Evolutionary conservation across 1,284 basidiomycete genomes (phyloP).

Genomic region (Phlebopus sp.): DNA sequence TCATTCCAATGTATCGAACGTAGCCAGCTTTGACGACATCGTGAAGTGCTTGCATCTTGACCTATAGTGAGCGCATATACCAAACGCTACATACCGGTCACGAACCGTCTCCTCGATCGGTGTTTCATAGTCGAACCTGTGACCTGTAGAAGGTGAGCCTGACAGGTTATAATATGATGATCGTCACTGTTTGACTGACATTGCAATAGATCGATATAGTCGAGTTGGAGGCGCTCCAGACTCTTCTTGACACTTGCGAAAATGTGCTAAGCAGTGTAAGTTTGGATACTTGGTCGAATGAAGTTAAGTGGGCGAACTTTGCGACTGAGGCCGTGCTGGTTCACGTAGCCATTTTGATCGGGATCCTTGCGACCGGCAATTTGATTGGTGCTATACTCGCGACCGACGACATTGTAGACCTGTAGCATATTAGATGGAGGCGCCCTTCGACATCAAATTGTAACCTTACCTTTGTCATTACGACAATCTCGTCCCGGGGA

Average conservation of each 20-base stretch:
- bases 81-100: background rate
- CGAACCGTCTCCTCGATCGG: conserved; percentile 34
- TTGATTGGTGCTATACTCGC: conserved; percentile 22
- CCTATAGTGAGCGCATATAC: background rate
- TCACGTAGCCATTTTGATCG: conserved; percentile 53
- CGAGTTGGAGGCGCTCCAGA: conserved; percentile 61
- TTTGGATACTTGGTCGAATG: background rate
- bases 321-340: conserved; percentile 53
- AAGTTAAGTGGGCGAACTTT: conserved; percentile 35
- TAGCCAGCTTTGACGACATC: conserved; percentile 55
- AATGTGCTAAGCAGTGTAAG: conserved; percentile 46
- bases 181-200: conserved; percentile 30
- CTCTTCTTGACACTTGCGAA: conserved; percentile 72
- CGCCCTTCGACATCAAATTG: background rate
- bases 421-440: conserved; percentile 11
- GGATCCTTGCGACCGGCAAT: conserved; percentile 20
- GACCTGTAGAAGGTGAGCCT: conserved; percentile 14
- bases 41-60: conserved; percentile 54
- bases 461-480: conserved; percentile 66
- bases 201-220: conserved; percentile 70
- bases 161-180: background rate
- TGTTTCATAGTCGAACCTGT: conserved; percentile 30
- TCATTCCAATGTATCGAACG: conserved; percentile 60
- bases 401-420: conserved; percentile 39
- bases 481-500: conserved; percentile 72